Evolutionary conservation across 148 eudicot species (phyloP), one percentile per base, ranked within the genome.

Genomic region (Simmondsia chinensis): DNA sequence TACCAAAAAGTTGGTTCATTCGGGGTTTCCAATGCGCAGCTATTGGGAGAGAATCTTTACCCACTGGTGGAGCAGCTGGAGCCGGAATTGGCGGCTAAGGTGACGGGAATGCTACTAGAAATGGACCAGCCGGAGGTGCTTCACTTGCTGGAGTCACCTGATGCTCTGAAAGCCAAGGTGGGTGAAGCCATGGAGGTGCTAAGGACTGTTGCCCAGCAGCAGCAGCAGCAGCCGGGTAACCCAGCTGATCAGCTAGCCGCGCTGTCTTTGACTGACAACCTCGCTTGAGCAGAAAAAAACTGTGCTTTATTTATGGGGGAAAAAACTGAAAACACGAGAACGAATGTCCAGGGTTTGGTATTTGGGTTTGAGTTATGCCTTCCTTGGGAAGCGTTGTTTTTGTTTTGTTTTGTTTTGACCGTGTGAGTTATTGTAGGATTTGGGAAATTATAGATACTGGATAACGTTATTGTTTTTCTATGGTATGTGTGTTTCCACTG

Each of bases 91-190:
- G 79, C 88, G 0, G 88, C 88, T 3, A 84, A 84, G 76, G 88
- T 84, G 21, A 84, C 94, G 0, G 84, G 88, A 11, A 83, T 83
- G 94, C 71, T 83, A 33, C 66, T 83, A 9, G 94, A 79, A 66
- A 76, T 84, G 94, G 88, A 80, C 39, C 88, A 80, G 65, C 56
- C 82, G 2, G 94, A 83, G 62, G 83, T 83, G 19, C 50, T 83
- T 37, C 80, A 76, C 52, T 50, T 83, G 61, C 63, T 79, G 1
- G 83, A 83, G 65, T 79, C 83, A 0, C 87, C 83, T 0, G 79
- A 79, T 8, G 83, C 88, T 11, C 76, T 80, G n/a, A 71, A 71
- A 51, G 64, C 79, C 29, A 84, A 84, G 80, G 94, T 80, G 38
- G 75, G 74, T 1, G 88, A 84, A 62, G 88, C 94, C 17, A 69